Evolutionary conservation across 306 rosid genomes (phyloP), one percentile per base, ranked within the genome.

Genomic region (Cicer judaicum): DNA sequence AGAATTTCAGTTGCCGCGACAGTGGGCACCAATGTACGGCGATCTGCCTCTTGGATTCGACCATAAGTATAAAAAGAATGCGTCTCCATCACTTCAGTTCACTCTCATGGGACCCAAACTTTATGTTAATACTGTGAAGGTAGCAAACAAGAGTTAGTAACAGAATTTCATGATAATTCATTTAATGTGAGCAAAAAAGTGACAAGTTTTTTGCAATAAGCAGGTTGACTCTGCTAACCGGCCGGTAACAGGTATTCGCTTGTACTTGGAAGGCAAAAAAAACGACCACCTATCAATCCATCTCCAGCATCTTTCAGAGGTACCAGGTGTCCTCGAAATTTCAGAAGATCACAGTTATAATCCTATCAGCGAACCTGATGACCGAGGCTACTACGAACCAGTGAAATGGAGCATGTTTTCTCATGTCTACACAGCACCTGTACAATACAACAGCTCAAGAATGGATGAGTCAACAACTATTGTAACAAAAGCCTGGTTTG

Each of bases 1-100:
- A 6, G 97, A 91, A 63, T 91, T 87, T 82, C 98, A 93, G 74
- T 79, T 93, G 85, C 91, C 97, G 7, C 85, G 97, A 19, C 96
- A 88, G 50, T 93, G 98, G 98, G 98, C 97, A 4, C 98, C 98
- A 8, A 88, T 83, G 79, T 93, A 88, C 41, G 88, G 89, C 8
- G 97, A 94, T 76, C 84, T 93, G 14, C 97, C 97, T 74, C 93
- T 93, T 52, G 86, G 81, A 24, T 78, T 64, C 18, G 83, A 87
- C 84, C 86, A 80, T 7, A 82, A 83, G 78, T 81, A 78, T 76
- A 87, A 88, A 82, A 87, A 64, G 75, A 89, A 83, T 21, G 77
- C 47, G 5, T 87, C 85, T 48, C 94, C 98, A 12, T 87, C 94
- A 13, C 92, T 93, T 19, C 89, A 86, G 86, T 93, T 93, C 80